phyloP scores from a whole-genome alignment of 163 green algal genomes.

The Smithsoniella earleae region DNA sequence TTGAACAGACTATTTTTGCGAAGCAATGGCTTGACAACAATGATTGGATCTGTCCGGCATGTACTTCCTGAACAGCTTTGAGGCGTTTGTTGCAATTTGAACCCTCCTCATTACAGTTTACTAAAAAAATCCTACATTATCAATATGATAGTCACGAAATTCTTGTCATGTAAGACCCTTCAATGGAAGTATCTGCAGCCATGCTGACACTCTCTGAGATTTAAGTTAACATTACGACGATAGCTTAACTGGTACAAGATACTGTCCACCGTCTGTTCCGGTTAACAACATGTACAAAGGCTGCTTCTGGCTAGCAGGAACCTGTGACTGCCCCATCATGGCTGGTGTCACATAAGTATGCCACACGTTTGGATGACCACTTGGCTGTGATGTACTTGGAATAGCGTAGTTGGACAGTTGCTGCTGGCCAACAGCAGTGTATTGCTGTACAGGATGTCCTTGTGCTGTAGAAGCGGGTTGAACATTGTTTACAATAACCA shows the following conservation, averaged over 20 bases:
- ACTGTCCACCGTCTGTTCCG: neutral
- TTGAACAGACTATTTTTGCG: constrained; percentile 3
- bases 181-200: neutral
- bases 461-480: too few species aligned
- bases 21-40: constrained; percentile 9
- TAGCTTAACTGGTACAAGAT: neutral
- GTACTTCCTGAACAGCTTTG: too few species aligned
- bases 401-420: neutral
- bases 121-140: neutral
- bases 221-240: neutral
- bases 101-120: neutral
- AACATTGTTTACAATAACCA: too few species aligned
- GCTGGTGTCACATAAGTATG: neutral
- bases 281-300: neutral
- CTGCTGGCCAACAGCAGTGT: neutral
- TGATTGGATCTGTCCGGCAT: neutral
- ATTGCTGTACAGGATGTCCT: neutral
- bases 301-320: neutral
- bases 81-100: too few species aligned
- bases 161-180: neutral
- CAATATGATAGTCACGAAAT: neutral
- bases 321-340: neutral
- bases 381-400: too few species aligned
- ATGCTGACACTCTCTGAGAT: neutral
- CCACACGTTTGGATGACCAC: too few species aligned